phyloP scores from a whole-genome alignment of 2,329 filamentous ascomycete species.

The Stachybotrys echinatus region DNA sequence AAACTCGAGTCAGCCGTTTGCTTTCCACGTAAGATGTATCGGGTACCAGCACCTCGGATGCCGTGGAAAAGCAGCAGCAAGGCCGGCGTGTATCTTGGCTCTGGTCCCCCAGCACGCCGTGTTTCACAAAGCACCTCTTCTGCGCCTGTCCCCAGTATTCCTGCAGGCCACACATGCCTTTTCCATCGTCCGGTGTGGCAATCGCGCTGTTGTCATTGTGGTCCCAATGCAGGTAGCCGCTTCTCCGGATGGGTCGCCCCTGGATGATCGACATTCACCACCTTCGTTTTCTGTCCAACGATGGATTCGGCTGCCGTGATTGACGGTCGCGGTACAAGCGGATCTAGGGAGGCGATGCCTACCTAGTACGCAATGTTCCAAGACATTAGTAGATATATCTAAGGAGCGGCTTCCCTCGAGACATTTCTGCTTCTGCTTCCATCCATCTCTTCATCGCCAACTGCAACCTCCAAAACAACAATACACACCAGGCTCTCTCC shows the following conservation, averaged over 20 bases:
- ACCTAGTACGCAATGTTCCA: too few species aligned
- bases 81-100: background rate
- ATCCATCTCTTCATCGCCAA: background rate
- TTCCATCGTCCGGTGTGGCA: background rate
- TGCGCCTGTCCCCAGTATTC: background rate
- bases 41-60: too few species aligned
- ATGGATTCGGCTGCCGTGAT: background rate
- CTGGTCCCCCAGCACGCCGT: background rate
- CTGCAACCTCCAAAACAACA: background rate
- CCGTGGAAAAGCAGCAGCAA: background rate
- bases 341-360: background rate
- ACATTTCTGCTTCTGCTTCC: background rate
- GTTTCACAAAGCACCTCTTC: background rate
- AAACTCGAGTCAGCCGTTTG: background rate
- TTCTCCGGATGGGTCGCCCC: background rate
- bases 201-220: too few species aligned
- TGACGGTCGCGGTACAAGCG: background rate
- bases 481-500: background rate
- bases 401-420: too few species aligned
- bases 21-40: too few species aligned
- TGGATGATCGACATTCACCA: background rate
- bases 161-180: background rate
- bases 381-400: too few species aligned
- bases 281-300: background rate
- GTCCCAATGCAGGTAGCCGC: background rate